Percentiles rank a stretch among this genome's conserved stretches.
Evolutionary conservation across 129 eudicot genomes (phyloP).

Genomic region (Arctium lappa): DNA sequence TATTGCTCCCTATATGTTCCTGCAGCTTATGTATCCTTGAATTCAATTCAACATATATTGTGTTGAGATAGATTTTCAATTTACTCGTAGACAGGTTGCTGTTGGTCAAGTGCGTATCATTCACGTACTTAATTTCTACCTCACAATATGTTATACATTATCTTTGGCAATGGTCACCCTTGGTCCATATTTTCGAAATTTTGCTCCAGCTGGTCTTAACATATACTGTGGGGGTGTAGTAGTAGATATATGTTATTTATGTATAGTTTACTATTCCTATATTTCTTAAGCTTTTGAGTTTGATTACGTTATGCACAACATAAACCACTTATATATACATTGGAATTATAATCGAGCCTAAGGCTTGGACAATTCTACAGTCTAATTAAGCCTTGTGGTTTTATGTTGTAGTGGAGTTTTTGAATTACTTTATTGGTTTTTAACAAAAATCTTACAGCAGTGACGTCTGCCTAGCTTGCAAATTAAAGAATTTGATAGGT

Average conservation of each 20-base stretch:
- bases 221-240: too few species aligned
- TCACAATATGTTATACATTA: not conserved
- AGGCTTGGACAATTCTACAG: too few species aligned
- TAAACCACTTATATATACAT: not conserved
- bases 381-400: not conserved
- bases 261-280: too few species aligned
- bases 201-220: not conserved
- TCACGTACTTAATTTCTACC: not conserved
- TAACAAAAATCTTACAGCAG: too few species aligned
- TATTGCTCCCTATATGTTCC: not conserved
- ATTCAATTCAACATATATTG: not conserved
- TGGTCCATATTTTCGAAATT: too few species aligned
- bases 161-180: too few species aligned
- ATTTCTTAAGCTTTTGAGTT: too few species aligned
- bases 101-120: not conserved
- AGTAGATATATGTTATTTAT: too few species aligned
- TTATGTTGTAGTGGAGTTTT: not conserved
- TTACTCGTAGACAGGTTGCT: too few species aligned
- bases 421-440: not conserved
- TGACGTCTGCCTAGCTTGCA: not conserved
- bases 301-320: not conserved
- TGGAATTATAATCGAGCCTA: too few species aligned
- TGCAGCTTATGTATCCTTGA: not conserved
- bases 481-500: not conserved
- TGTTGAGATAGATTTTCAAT: too few species aligned